Evolutionary conservation across 192 early-diverging fungal genomes (phyloP), one percentile per base, ranked within the genome.

Genomic region (Podila epicladia): DNA sequence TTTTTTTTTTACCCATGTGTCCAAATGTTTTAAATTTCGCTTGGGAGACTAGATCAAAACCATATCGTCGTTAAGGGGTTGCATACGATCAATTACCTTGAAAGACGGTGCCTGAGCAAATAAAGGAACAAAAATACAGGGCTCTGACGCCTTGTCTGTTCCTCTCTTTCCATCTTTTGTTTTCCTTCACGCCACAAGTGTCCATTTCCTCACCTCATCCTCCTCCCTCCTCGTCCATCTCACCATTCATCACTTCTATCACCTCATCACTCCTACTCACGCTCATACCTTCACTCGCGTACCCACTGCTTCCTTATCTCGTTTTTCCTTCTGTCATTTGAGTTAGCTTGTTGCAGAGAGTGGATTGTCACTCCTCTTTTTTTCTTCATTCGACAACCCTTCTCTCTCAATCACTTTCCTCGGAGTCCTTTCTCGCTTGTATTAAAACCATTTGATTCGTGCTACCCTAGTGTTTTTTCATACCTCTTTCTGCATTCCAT

Each of bases 331-430:
- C 51, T 5, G 33, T 33, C 33, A 33, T 33, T 53, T 22, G 50
- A 7, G 4, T 17, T 53, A n/a, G 50, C 17, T 53, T n/a, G 19
- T 53, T 53, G 50, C 50, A 53, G 50, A 53, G n/a, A 3, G n/a
- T 65, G 41, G 48, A 28, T 9, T 19, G 20, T 33, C 69, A 28
- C 26, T 28, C 49, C 13, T 26, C 26, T 58, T n/a, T 64, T 51
- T 31, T 65, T 65, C 26, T 6, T 15, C 22, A 28, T 24, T 49
- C 26, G 28, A n/a, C 26, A 22, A 7, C 58, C 35, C 37, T 31
- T 37, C 50, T 35, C 24, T 57, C 50, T 32, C 65, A 57, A 49
- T 31, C 65, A 57, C 51, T 37, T 37, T 35, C 65, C 51, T 13
- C 12, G n/a, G 19, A 31, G 29, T 35, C 28, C 38, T 29, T 24